Percentiles rank a stretch among this genome's conserved stretches.
phyloP scores from a whole-genome alignment of 2,329 filamentous ascomycete species.

The Penicillium sp. region DNA sequence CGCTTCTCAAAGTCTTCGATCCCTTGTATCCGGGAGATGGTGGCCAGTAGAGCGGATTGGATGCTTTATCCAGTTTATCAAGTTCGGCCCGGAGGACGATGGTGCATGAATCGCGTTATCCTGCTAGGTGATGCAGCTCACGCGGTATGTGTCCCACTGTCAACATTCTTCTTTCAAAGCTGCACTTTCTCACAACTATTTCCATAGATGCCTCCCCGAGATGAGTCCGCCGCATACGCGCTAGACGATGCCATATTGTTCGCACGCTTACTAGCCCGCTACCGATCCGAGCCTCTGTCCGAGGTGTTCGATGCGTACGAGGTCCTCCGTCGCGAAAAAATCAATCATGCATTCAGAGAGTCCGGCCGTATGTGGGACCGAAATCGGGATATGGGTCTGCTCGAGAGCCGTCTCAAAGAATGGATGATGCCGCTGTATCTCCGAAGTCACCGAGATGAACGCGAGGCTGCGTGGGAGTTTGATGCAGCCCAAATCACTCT shows the following conservation, averaged over 20 bases:
- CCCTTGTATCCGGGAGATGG: slow-evolving; percentile 39
- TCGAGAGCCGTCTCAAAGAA: slow-evolving; percentile 39
- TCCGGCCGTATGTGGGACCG: slow-evolving; percentile 42
- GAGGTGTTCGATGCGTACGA: slow-evolving; percentile 42
- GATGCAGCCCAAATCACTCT: slow-evolving; percentile 37
- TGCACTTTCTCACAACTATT: slow-evolving; percentile 7
- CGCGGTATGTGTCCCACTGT: slow-evolving; percentile 36
- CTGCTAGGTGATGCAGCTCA: slow-evolving; percentile 50
- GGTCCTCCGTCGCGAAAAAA: slow-evolving; percentile 35
- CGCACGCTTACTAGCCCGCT: slow-evolving; percentile 38
- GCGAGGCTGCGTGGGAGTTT: slow-evolving; percentile 36
- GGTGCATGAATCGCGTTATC: slow-evolving; percentile 42
- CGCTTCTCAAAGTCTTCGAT: slow-evolving; percentile 39
- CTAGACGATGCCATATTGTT: slow-evolving; percentile 48
- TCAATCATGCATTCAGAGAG: slow-evolving; percentile 41
- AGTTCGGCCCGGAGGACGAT: slow-evolving; percentile 38
- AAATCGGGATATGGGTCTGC: slow-evolving; percentile 39
- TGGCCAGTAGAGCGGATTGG: slow-evolving; percentile 38
- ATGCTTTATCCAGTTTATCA: slow-evolving; percentile 48
- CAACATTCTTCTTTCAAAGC: not conserved
- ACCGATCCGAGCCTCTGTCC: slow-evolving; percentile 32
- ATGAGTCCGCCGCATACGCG: slow-evolving; percentile 47
- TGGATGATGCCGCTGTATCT: slow-evolving; percentile 40
- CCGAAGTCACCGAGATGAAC: slow-evolving; percentile 28
- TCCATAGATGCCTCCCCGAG: slow-evolving; percentile 47